Conservation (phyloP, 345 rosid species). For the Rhizophora apiculata region DNA sequence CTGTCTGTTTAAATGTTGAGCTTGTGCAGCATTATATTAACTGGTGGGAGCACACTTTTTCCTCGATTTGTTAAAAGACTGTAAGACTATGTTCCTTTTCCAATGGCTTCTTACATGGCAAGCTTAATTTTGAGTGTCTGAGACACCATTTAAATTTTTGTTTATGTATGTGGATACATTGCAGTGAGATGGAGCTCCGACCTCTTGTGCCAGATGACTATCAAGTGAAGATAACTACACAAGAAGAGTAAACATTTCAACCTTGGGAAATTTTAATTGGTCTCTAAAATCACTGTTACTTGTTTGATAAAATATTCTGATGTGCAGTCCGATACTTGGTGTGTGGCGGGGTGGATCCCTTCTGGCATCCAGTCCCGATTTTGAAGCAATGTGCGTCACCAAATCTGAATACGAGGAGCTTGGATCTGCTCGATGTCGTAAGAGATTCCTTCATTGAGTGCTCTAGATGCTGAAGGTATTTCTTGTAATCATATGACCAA, state of each 20-base stretch:
- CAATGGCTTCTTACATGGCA: background rate
- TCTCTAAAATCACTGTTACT: constrained; percentile 5
- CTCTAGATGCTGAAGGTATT: constrained; percentile 3
- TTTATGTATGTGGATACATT: constrained; percentile 15
- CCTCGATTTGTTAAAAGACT: constrained; percentile 77
- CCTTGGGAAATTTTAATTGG: constrained; percentile 13
- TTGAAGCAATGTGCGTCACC: constrained; percentile 80
- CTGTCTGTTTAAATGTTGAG: constrained; percentile 19
- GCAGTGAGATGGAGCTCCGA: constrained; percentile 83
- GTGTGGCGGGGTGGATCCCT: constrained; percentile 99
- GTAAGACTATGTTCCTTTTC: constrained; percentile 41
- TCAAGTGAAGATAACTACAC: constrained; percentile 72
- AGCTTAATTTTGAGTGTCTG: constrained; percentile 2
- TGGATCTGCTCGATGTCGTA: constrained; percentile 85
- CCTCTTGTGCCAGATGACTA: constrained; percentile 90
- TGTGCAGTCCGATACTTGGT: constrained; percentile 74
- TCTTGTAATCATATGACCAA: too few species aligned
- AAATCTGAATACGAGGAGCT: constrained; percentile 95
- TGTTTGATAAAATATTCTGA: constrained; percentile 9
- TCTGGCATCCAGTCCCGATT: constrained; percentile 90
- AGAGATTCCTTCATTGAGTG: constrained; percentile 67
- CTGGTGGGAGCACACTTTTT: constrained; percentile 90
- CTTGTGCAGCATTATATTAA: constrained; percentile 70
- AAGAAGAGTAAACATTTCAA: constrained; percentile 64
- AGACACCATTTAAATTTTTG: background rate